phyloP scores from a whole-genome alignment of 257 asterid species.

The Paulownia fortunei region DNA sequence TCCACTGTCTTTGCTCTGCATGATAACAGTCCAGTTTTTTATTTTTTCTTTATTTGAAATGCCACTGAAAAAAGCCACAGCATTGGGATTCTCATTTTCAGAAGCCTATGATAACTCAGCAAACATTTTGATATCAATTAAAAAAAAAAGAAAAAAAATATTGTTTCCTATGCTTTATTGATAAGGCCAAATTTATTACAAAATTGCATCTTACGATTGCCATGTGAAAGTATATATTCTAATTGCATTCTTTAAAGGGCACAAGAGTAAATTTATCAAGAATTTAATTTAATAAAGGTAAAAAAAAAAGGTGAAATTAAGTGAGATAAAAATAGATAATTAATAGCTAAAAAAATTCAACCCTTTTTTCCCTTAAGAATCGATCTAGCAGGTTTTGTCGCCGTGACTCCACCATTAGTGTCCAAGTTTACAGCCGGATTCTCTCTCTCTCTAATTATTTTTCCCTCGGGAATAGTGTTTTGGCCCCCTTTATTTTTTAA shows the following conservation, averaged over 20 bases:
- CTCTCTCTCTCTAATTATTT: slow-evolving; percentile 53
- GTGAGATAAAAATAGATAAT: neutral
- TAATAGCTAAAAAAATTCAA: slow-evolving; percentile 25
- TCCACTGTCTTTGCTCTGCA: slow-evolving; percentile 61
- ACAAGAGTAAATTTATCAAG: neutral
- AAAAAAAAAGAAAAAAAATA: neutral
- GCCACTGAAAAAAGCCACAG: slow-evolving; percentile 35
- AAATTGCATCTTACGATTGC: slow-evolving; percentile 40
- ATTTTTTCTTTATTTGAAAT: slow-evolving; percentile 37
- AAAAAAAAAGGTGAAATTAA: neutral
- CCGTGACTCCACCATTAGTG: slow-evolving; percentile 64
- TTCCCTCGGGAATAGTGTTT: slow-evolving; percentile 44
- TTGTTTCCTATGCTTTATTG: slow-evolving; percentile 20
- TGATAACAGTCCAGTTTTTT: slow-evolving; percentile 41
- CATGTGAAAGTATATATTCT: slow-evolving; percentile 41
- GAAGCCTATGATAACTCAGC: slow-evolving; percentile 42
- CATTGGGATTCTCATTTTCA: slow-evolving; percentile 68
- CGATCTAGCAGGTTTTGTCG: slow-evolving; percentile 73
- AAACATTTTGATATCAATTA: slow-evolving; percentile 7
- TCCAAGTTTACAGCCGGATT: slow-evolving; percentile 80
- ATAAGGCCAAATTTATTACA: slow-evolving; percentile 38
- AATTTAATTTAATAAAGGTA: neutral
- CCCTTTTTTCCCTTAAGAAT: slow-evolving; percentile 59
- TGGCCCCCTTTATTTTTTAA: slow-evolving; percentile 1
- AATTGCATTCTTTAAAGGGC: slow-evolving; percentile 9